These are phyloP conservation scores for Aspergillus cavernicola DNA, from an alignment of 495 filamentous ascomycete species.

Conservation along the genomic window DNA sequence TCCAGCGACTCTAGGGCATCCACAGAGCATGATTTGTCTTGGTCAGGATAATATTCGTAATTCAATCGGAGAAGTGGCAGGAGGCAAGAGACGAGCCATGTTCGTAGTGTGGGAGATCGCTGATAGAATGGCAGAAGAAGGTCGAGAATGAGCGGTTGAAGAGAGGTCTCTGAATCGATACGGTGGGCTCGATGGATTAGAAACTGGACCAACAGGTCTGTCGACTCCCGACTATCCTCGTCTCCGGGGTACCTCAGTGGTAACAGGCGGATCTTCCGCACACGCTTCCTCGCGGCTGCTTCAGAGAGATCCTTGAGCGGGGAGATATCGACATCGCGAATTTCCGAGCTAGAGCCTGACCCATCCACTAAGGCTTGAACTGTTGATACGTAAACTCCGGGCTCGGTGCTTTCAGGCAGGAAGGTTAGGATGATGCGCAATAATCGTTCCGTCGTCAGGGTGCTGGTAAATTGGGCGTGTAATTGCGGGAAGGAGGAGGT, in stretches of 20 bases:
- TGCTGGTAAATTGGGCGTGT: constrained; percentile 52
- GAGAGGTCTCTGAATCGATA: constrained; percentile 75
- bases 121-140: constrained; percentile 74
- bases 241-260: constrained; percentile 52
- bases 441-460: constrained; percentile 62
- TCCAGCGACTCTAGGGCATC: constrained; percentile 55
- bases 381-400: constrained; percentile 59
- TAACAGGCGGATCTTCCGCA: constrained; percentile 65
- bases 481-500: constrained; percentile 60
- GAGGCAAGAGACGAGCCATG: constrained; percentile 73
- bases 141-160: constrained; percentile 66
- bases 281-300: constrained; percentile 61
- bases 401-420: constrained; percentile 71
- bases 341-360: constrained; percentile 24
- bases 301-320: constrained; percentile 60
- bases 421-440: constrained; percentile 81
- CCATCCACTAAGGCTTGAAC: constrained; percentile 53
- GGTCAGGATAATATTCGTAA: constrained; percentile 74
- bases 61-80: constrained; percentile 77
- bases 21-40: constrained; percentile 53
- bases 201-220: constrained; percentile 64
- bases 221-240: constrained; percentile 36
- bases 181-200: constrained; percentile 70
- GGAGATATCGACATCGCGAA: constrained; percentile 50
- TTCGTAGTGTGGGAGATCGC: constrained; percentile 60